phyloP scores from a whole-genome alignment of 1,284 basidiomycete species.

The Mycena citricolor region DNA sequence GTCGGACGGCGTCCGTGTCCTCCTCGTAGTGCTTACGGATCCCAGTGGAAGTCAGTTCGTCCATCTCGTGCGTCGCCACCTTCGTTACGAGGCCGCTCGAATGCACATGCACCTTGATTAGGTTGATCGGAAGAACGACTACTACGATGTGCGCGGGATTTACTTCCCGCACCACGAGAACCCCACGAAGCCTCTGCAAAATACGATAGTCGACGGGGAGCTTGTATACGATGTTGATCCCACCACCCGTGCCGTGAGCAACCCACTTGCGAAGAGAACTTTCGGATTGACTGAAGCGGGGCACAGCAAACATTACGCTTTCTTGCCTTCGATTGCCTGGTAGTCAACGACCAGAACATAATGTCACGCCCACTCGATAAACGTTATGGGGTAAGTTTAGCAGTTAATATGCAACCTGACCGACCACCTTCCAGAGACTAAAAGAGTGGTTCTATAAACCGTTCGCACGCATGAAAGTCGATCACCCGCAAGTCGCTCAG shows the following conservation, averaged over 20 bases:
- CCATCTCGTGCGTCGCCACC: slow-evolving; percentile 65
- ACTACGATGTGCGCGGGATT: slow-evolving; percentile 72
- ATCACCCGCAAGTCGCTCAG: slow-evolving; percentile 66
- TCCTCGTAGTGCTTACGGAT: slow-evolving; percentile 83
- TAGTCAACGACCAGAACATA: slow-evolving; percentile 83
- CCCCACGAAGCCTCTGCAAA: slow-evolving; percentile 61
- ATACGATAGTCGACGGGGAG: slow-evolving; percentile 92
- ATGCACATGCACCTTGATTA: slow-evolving; percentile 36
- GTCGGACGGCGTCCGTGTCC: slow-evolving; percentile 94
- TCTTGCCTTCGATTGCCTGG: slow-evolving; percentile 92
- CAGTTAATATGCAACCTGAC: too few relatives aligned
- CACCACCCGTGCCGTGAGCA: slow-evolving; percentile 45
- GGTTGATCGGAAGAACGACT: slow-evolving; percentile 95
- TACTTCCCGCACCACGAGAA: slow-evolving; percentile 88
- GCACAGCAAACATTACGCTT: slow-evolving; percentile 76
- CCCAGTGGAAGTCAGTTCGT: slow-evolving; percentile 68
- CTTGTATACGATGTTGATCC: slow-evolving; percentile 91
- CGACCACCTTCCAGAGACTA: slow-evolving; percentile 64
- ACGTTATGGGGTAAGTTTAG: slow-evolving; percentile 80
- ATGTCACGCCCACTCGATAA: slow-evolving; percentile 83
- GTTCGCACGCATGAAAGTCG: slow-evolving; percentile 67
- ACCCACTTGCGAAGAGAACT: not conserved
- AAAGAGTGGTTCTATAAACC: slow-evolving; percentile 84
- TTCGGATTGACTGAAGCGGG: not conserved
- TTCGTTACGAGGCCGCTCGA: too few relatives aligned